These are phyloP conservation scores for Hyparrhenia diplandra DNA, from an alignment of 176 grass and related monocot genomes.

Conservation along the genomic window DNA sequence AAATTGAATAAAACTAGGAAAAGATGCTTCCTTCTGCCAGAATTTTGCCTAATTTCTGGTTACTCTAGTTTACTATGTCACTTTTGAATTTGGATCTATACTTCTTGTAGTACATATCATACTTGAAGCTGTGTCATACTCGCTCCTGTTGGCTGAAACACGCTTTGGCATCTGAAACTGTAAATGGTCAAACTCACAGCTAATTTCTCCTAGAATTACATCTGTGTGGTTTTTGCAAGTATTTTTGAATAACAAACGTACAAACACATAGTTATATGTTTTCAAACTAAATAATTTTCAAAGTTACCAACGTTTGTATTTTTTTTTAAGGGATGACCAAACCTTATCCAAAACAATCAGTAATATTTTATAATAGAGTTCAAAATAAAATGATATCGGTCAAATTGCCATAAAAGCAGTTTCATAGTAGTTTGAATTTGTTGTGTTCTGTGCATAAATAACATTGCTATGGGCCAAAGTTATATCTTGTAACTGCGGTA, in stretches of 20 bases:
- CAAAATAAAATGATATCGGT: background rate
- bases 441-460: background rate
- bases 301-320: background rate
- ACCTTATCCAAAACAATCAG: too few relatives aligned
- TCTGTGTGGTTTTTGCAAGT: too few relatives aligned
- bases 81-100: background rate
- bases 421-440: background rate
- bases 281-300: too few relatives aligned
- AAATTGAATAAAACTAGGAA: background rate
- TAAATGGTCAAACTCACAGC: background rate
- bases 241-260: too few relatives aligned
- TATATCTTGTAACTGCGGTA: background rate
- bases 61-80: background rate
- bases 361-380: background rate
- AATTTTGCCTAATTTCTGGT: slow-evolving; percentile 23
- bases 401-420: background rate
- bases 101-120: background rate
- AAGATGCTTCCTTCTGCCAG: background rate
- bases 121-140: background rate
- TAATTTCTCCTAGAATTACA: too few relatives aligned
- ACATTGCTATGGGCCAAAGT: background rate
- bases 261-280: background rate
- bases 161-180: background rate
- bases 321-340: background rate
- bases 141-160: background rate